Evolutionary conservation across 805 yeast genomes (phyloP), one percentile per base, ranked within the genome.

Genomic region (Starmerella khaoyaiensis): DNA sequence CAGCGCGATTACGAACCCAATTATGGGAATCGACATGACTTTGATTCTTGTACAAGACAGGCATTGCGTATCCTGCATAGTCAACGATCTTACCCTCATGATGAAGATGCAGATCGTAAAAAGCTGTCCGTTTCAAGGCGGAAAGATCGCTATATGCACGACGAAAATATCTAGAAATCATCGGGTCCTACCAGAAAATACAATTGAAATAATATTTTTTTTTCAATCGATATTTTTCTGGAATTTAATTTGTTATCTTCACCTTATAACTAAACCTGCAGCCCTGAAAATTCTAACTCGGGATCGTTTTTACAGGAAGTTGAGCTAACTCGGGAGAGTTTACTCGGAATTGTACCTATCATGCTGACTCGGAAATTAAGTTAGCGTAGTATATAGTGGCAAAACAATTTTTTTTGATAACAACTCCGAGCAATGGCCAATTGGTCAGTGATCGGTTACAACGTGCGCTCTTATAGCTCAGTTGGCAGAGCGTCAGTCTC

Each of bases 51-150:
- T 86, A 90, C 21, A 83, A 60, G 8, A 90, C 84, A 1, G 98
- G 98, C 96, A 90, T 87, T 32, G 77, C 72, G 53, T 72, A 90
- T n/a, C 95, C 95, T 14, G 97, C 97, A 60, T 81, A 90, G 31
- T 93, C 93, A 4, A 86, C 97, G 77, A 90, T 77, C 39, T 80
- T 84, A 11, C 84, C 98, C 5, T 84, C 87, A 31, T 74, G 64
- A 39, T 71, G 69, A 24, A 77, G 64, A 56, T 90, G 96, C 18
- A 83, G 66, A 40, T 79, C 83, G 56, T 78, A 74, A 28, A 90
- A 65, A 4, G 97, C 93, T 1, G 97, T 90, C 48, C 65, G 39
- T 31, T 30, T 32, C 11, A 47, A 34, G 5, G 38, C 10, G 2
- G 46, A 32, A 4, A 27, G 2, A 21, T 27, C 34, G 18, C 47